These are phyloP conservation scores for Xylariaceae sp. DNA, from an alignment of 2,329 filamentous ascomycete species.

Conservation along the genomic window DNA sequence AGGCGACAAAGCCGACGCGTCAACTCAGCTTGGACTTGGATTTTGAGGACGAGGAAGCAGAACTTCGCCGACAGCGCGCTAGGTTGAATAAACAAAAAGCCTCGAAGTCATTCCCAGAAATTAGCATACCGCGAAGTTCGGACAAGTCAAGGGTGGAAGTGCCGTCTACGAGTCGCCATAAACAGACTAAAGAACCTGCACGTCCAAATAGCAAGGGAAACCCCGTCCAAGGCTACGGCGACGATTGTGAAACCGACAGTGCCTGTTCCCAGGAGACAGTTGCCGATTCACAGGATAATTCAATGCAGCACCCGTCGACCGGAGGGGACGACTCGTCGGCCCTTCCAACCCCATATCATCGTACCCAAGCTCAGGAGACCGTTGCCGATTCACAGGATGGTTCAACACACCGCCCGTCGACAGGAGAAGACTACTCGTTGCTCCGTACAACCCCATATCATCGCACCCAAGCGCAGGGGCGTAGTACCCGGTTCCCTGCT, in stretches of 20 bases:
- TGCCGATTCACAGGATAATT: conserved; percentile 27
- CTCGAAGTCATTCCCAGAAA: conserved; percentile 23
- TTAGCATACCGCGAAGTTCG: conserved; percentile 20
- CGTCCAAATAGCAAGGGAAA: conserved; percentile 12
- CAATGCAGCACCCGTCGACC: conserved; percentile 4
- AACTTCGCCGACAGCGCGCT: conserved; percentile 24
- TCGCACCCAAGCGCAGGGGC: neutral
- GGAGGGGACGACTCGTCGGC: neutral
- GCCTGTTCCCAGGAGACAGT: conserved; percentile 28
- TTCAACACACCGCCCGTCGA: no score
- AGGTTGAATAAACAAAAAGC: conserved; percentile 24
- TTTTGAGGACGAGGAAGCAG: conserved; percentile 21
- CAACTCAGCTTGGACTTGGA: conserved; percentile 24
- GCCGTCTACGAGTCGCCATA: conserved; percentile 27
- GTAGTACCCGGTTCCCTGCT: conserved; percentile 9
- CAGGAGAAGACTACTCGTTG: no score
- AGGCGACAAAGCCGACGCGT: conserved; percentile 14
- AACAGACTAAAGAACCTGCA: conserved; percentile 5
- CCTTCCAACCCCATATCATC: neutral
- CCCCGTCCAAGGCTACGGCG: conserved; percentile 15
- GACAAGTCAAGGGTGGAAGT: conserved; percentile 25
- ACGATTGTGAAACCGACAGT: conserved; percentile 7
- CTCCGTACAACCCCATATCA: no score
- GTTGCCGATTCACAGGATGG: no score
- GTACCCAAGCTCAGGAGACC: no score